Evolutionary conservation across 768 basidiomycete species (phyloP).

Genomic region (Calocybe indica): DNA sequence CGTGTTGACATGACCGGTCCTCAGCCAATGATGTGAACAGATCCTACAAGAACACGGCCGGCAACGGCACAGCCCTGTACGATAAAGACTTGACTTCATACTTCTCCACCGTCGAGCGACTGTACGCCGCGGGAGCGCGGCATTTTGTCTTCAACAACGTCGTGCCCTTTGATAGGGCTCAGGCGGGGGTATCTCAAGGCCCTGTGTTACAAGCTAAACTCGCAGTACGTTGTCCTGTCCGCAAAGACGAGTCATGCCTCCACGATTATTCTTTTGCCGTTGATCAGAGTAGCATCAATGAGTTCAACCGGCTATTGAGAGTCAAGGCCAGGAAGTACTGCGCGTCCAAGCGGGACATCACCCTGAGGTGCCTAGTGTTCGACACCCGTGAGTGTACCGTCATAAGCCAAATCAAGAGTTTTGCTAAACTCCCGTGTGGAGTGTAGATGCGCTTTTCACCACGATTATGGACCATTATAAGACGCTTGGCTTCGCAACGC

Average conservation of each 20-base stretch:
- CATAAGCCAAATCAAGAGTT: too few species aligned
- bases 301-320: constrained; percentile 14
- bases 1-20: background rate
- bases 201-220: constrained; percentile 11
- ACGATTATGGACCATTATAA: constrained; percentile 12
- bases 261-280: background rate
- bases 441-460: constrained; percentile 12
- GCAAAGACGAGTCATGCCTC: background rate
- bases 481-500: constrained; percentile 14
- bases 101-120: constrained; percentile 13
- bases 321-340: constrained; percentile 11
- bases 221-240: constrained; percentile 6
- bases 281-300: constrained; percentile 11
- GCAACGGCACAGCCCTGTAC: constrained; percentile 14
- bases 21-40: constrained; percentile 17
- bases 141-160: constrained; percentile 17
- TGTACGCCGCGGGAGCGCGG: constrained; percentile 14
- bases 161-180: constrained; percentile 16
- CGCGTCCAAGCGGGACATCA: constrained; percentile 10
- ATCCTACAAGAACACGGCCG: constrained; percentile 11
- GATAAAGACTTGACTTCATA: constrained; percentile 12
- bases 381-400: constrained; percentile 12
- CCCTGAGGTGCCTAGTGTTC: constrained; percentile 9
- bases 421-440: too few species aligned
- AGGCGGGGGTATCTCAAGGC: constrained; percentile 11